Conservation (phyloP, 2,329 filamentous ascomycete species). For the Pseudogymnoascus sp. region DNA sequence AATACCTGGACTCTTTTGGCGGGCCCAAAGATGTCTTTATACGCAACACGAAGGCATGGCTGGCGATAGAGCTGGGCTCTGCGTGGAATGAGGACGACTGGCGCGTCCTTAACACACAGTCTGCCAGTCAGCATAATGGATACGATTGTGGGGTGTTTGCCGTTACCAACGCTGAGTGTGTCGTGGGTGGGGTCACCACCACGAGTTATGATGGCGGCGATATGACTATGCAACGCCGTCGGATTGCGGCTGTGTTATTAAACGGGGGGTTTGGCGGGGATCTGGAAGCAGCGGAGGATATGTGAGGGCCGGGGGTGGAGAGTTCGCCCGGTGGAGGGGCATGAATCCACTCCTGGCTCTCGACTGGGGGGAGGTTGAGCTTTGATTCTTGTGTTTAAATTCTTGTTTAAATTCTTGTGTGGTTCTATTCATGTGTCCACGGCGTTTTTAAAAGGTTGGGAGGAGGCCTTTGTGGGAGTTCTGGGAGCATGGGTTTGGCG, state of each 20-base stretch:
- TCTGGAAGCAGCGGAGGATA: neutral
- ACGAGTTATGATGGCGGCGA: constrained; percentile 45
- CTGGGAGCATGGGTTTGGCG: neutral
- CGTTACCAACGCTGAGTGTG: constrained; percentile 64
- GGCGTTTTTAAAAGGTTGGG: neutral
- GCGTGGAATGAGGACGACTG: constrained; percentile 54
- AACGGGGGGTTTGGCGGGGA: constrained; percentile 57
- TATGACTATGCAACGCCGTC: constrained; percentile 53
- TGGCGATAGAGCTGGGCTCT: constrained; percentile 51
- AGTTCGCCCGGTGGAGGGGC: neutral
- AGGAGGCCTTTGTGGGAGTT: neutral
- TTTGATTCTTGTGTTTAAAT: neutral
- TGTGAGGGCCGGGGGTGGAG: neutral
- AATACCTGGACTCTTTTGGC: constrained; percentile 65
- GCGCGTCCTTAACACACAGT: constrained; percentile 45
- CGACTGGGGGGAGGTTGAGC: neutral
- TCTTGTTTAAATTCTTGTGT: neutral
- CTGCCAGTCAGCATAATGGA: constrained; percentile 56
- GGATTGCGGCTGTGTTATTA: constrained; percentile 59
- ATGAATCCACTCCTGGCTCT: neutral
- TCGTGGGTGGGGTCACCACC: constrained; percentile 36
- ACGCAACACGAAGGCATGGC: constrained; percentile 45
- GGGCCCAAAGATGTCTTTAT: constrained; percentile 35
- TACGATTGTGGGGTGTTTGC: constrained; percentile 75
- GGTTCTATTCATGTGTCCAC: neutral